These are phyloP conservation scores for Tetrapisispora iriomotensis DNA, from an alignment of 805 yeast species.

Conservation along the genomic window DNA sequence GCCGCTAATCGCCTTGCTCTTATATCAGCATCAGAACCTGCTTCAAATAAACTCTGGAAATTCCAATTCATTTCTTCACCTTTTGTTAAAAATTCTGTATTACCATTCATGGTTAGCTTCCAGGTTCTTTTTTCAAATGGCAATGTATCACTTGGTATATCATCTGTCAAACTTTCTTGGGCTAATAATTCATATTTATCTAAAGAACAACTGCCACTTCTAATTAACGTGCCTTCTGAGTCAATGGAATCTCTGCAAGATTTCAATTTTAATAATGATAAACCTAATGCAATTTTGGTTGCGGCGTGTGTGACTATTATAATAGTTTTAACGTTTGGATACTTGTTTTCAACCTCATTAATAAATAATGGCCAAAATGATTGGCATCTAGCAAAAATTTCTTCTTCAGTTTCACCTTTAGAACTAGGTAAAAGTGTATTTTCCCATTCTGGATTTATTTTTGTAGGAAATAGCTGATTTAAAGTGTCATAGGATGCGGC, in stretches of 20 bases:
- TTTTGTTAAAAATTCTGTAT: slow-evolving; percentile 52
- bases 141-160: not conserved
- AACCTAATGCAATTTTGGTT: slow-evolving; percentile 77
- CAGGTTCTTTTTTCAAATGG: slow-evolving; percentile 35
- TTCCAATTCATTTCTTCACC: slow-evolving; percentile 97
- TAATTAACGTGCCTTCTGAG: slow-evolving; percentile 37
- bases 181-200: slow-evolving; percentile 45
- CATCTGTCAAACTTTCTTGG: slow-evolving; percentile 8
- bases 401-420: slow-evolving; percentile 65
- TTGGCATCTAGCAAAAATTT: slow-evolving; percentile 54
- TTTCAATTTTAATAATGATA: slow-evolving; percentile 50
- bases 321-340: slow-evolving; percentile 53
- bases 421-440: slow-evolving; percentile 51
- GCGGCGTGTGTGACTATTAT: slow-evolving; percentile 91
- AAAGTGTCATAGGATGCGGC: slow-evolving; percentile 50
- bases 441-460: slow-evolving; percentile 38
- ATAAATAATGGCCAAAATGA: slow-evolving; percentile 48
- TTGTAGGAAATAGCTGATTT: slow-evolving; percentile 42
- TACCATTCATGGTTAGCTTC: slow-evolving; percentile 61
- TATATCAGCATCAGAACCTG: slow-evolving; percentile 84
- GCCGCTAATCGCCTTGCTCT: slow-evolving; percentile 34
- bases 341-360: slow-evolving; percentile 43
- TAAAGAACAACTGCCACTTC: slow-evolving; percentile 80
- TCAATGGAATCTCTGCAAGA: slow-evolving; percentile 44
- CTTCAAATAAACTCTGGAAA: slow-evolving; percentile 66